Percentiles rank a stretch among this genome's conserved stretches.
phyloP scores from a whole-genome alignment of 208 protist species.

The Crithidia brevicula region DNA sequence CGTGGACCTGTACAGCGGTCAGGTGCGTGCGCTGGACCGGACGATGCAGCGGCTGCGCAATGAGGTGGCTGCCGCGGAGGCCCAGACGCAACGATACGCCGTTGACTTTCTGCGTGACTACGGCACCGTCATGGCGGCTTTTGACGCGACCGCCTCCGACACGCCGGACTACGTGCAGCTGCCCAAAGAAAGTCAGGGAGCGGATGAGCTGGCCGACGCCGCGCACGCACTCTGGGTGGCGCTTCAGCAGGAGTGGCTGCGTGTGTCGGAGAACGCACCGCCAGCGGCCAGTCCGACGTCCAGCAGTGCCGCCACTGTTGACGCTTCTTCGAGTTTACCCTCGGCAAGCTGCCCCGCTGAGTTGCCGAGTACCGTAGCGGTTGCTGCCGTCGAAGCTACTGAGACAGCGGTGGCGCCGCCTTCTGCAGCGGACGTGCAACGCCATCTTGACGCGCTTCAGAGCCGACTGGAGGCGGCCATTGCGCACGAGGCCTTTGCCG shows the following conservation, averaged over 20 bases:
- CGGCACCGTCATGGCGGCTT: not conserved
- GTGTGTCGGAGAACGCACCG: not conserved
- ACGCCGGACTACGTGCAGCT: conserved; percentile 17
- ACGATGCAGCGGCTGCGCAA: conserved; percentile 8
- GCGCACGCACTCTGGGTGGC: not conserved
- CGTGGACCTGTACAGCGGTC: conserved; percentile 15
- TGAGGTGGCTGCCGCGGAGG: conserved; percentile 16
- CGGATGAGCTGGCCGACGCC: conserved; percentile 25
- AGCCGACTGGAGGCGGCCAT: conserved; percentile 2
- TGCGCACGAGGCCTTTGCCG: conserved; percentile 9
- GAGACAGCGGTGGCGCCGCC: not conserved
- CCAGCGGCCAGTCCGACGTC: not conserved
- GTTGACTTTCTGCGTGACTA: not conserved
- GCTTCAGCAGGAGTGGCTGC: conserved; percentile 21
- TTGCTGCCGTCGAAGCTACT: not conserved
- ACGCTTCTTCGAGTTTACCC: not conserved
- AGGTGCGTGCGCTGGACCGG: conserved; percentile 16
- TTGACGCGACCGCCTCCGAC: not conserved
- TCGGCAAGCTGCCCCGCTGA: not conserved
- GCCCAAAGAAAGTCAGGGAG: not conserved
- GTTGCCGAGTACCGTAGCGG: too few species aligned
- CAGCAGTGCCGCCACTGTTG: not conserved
- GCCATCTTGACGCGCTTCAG: not conserved
- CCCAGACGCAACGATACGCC: conserved; percentile 13
- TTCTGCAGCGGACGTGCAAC: not conserved